These are phyloP conservation scores for Umbelopsis sp. DNA, from an alignment of 371 early-diverging fungal species.

Conservation along the genomic window DNA sequence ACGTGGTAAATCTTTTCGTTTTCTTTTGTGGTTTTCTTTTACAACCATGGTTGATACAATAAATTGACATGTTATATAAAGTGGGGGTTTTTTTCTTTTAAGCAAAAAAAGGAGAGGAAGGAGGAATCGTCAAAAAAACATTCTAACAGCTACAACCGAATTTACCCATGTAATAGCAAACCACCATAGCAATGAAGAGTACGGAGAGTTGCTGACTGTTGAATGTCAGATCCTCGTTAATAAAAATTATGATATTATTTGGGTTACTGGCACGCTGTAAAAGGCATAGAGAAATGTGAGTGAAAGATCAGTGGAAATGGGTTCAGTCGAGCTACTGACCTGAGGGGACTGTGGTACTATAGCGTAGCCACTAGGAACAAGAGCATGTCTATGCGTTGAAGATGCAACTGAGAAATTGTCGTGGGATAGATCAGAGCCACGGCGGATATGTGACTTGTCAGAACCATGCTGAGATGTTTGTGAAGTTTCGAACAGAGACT, in stretches of 20 bases:
- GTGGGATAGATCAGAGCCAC: slow-evolving; percentile 3
- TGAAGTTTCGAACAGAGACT: neutral
- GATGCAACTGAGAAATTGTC: slow-evolving; percentile 13
- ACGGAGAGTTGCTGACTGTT: slow-evolving; percentile 55
- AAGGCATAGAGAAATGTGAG: neutral
- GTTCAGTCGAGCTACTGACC: slow-evolving; percentile 23
- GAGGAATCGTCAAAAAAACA: neutral
- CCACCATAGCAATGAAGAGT: slow-evolving; percentile 50
- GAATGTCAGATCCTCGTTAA: slow-evolving; percentile 52
- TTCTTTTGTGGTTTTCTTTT: no score
- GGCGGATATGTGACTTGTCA: slow-evolving; percentile 5
- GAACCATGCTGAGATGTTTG: neutral
- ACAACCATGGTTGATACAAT: neutral
- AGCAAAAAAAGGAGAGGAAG: neutral
- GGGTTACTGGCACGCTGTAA: slow-evolving; percentile 19
- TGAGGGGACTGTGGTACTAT: slow-evolving; percentile 47
- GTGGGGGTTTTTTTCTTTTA: no score
- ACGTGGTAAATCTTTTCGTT: no score
- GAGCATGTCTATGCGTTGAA: slow-evolving; percentile 19
- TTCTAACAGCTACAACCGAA: slow-evolving; percentile 39
- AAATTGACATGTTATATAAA: neutral
- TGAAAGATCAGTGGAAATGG: slow-evolving; percentile 1
- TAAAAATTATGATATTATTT: slow-evolving; percentile 48
- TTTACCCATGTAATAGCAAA: slow-evolving; percentile 57
- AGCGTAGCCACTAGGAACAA: slow-evolving; percentile 50